Conservation (phyloP, 441 rosid genomes). For the Viola pubescens region DNA sequence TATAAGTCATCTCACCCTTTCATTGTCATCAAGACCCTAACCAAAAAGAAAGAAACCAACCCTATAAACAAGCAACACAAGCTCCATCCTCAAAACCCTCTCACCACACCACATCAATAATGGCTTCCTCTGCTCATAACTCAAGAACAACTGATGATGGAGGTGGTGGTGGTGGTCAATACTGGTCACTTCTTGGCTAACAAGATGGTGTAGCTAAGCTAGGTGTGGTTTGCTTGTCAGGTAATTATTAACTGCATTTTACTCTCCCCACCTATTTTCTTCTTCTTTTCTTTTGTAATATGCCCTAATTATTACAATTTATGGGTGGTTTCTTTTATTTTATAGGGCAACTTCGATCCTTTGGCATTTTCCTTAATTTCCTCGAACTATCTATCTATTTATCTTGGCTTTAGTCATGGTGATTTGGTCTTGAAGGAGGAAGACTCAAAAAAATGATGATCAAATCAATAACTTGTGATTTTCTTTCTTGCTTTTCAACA, state of each 20-base stretch:
- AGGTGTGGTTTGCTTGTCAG: not conserved
- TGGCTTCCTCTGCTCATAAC: conserved; percentile 1
- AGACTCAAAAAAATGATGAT: conserved; percentile 7
- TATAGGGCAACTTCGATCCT: conserved; percentile 49
- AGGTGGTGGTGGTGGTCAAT: conserved; percentile 8
- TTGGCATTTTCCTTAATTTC: conserved; percentile 35
- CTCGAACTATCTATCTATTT: not conserved
- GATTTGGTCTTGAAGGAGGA: conserved; percentile 19
- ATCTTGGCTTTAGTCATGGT: conserved; percentile 2
- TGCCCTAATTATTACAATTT: too few species aligned
- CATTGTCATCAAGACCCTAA: conserved; percentile 22
- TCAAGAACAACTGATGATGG: not conserved
- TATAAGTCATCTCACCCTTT: conserved; percentile 31
- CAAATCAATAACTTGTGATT: too few species aligned
- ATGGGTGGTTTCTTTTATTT: conserved; percentile 14
- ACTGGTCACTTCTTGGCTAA: not conserved
- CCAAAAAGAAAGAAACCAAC: not conserved
- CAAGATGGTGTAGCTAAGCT: not conserved
- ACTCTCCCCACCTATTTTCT: not conserved
- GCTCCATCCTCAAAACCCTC: conserved; percentile 27
- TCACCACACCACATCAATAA: conserved; percentile 7
- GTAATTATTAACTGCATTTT: not conserved
- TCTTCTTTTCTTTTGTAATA: too few species aligned
- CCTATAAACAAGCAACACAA: conserved; percentile 17
- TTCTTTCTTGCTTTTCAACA: too few species aligned